Base-by-base conservation (phyloP, 2,329 filamentous ascomycete species). In the Neospermospora avenae region DNA sequence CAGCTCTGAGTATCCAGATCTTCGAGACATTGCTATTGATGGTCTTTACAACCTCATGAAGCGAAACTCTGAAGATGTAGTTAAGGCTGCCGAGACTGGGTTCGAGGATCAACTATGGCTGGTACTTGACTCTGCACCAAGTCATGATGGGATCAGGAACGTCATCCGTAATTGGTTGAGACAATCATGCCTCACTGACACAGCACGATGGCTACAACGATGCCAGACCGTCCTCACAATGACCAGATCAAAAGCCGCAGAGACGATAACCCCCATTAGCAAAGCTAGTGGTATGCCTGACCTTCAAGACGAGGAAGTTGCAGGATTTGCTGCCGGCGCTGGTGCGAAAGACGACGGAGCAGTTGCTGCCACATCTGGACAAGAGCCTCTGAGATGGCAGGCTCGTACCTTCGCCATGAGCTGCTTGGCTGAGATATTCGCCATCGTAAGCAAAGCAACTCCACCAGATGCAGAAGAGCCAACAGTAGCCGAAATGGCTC, bases 31-130 rank as follows among this genome's bases (percentile, higher is more conserved):
- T 64, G 91, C 93, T 1, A 84, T 97, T 13, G 90, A 96, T 71
- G 93, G 93, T 1, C 78, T 99, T 0, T 93, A 96, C 70, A 96
- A 96, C 64, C 81, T 98, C 37, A 98, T 99, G 93, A 93, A 96
- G 74, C 84, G 92, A 49, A 88, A 96, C 70, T 90, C 93, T 0
- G 84, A 88, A 61, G 89, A 93, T 63, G 92, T 98, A 10, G 82
- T 97, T 20, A 77, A 82, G 48, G 87, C 88, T 4, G 91, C 91
- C 4, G 83, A 89, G 11, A 80, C 85, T 28, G 90, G 90, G 0
- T 84, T 99, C 20, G 93, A 97, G 72, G 91, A 97, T 67, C 88
- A 95, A 62, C 78, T 99, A 0, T 99, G 95, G 96, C 82, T 96
- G 55, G 87, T 90, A 0, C 83, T 98, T 2, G 93, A 99, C 72